Conservation (phyloP, 2,329 filamentous ascomycete genomes). For the Aspergillus japonicus region DNA sequence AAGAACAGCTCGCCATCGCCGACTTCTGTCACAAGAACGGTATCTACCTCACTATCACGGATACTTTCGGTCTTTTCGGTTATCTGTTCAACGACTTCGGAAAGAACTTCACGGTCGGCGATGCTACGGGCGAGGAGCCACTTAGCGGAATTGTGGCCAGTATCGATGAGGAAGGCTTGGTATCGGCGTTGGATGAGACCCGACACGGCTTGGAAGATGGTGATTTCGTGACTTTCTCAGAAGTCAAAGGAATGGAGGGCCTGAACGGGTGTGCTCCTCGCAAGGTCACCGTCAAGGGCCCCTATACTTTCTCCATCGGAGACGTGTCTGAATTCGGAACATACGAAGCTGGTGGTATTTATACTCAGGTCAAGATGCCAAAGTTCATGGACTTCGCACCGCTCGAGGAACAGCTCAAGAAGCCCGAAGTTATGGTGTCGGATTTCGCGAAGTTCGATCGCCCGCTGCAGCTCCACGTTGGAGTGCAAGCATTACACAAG, state of each 20-base stretch:
- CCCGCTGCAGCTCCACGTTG: conserved; percentile 85
- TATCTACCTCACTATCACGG: conserved; percentile 83
- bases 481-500: conserved; percentile 86
- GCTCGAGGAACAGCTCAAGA: conserved; percentile 73
- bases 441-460: conserved; percentile 98
- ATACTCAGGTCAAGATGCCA: conserved; percentile 97
- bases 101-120: conserved; percentile 84
- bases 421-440: conserved; percentile 85
- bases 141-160: conserved; percentile 84
- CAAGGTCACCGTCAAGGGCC: conserved; percentile 90
- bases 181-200: conserved; percentile 91
- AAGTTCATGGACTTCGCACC: conserved; percentile 87
- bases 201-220: conserved; percentile 94
- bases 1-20: conserved; percentile 77
- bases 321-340: conserved; percentile 83
- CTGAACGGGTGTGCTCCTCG: conserved; percentile 80
- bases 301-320: conserved; percentile 96
- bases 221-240: conserved; percentile 92
- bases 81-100: conserved; percentile 98
- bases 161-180: conserved; percentile 84
- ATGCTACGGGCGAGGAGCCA: conserved; percentile 86
- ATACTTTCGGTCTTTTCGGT: conserved; percentile 92
- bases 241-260: conserved; percentile 86
- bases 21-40: conserved; percentile 94
- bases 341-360: conserved; percentile 86